Evolutionary conservation across 1,284 basidiomycete species (phyloP).

Genomic region (Rhodotorula sp.): DNA sequence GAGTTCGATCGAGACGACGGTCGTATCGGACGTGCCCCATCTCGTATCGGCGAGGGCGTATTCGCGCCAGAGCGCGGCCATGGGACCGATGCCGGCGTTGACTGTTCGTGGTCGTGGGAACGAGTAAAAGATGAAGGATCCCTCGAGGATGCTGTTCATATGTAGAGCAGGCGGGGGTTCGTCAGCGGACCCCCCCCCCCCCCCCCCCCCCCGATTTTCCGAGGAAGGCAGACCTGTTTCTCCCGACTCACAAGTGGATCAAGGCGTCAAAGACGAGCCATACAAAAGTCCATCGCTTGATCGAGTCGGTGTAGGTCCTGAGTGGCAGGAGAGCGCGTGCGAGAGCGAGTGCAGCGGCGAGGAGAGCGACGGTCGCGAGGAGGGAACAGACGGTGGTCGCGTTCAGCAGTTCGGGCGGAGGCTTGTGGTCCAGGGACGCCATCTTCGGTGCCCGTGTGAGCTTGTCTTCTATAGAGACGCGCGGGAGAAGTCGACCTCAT

Average conservation of each 20-base stretch:
- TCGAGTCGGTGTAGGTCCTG: background rate
- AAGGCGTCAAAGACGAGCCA: slow-evolving; percentile 72
- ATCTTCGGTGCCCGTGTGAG: background rate
- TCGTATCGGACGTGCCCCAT: slow-evolving; percentile 74
- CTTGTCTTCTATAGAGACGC: no score
- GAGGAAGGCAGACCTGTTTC: no score
- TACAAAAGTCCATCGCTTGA: slow-evolving; percentile 57
- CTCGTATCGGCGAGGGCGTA: slow-evolving; percentile 75
- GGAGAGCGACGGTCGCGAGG: slow-evolving; percentile 18
- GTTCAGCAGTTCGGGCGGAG: slow-evolving; percentile 22
- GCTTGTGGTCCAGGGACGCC: background rate
- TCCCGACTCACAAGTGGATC: slow-evolving; percentile 56
- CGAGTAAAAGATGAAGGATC: slow-evolving; percentile 71
- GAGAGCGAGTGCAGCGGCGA: slow-evolving; percentile 9
- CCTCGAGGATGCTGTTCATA: slow-evolving; percentile 60
- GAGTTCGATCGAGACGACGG: slow-evolving; percentile 74
- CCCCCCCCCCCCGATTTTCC: background rate
- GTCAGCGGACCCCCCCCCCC: no score
- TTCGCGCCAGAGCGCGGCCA: slow-evolving; percentile 72
- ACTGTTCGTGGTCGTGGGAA: slow-evolving; percentile 66
- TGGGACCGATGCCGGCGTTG: slow-evolving; percentile 61
- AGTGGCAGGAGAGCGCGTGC: slow-evolving; percentile 1
- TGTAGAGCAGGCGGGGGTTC: no score
- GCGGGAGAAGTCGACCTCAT: background rate
- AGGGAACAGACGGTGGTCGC: slow-evolving; percentile 30